phyloP scores from a whole-genome alignment of 345 rosid species.

The Mangifera indica region DNA sequence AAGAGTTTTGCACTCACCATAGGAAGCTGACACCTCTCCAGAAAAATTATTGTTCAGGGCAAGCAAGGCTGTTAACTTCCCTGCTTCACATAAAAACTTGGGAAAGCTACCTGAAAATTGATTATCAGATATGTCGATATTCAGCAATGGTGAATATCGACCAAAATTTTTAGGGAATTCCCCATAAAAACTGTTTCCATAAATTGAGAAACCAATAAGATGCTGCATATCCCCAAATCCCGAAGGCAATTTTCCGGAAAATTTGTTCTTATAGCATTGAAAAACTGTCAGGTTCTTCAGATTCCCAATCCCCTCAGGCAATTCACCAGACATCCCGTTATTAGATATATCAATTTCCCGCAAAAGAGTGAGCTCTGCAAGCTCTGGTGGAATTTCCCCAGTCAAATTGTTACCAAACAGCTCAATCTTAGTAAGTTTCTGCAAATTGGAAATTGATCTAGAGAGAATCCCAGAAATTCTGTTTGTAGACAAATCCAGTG shows the following conservation, averaged over 20 bases:
- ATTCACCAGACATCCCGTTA: conserved; percentile 47
- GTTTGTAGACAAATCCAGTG: conserved; percentile 61
- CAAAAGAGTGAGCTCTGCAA: conserved; percentile 49
- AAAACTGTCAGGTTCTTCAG: conserved; percentile 58
- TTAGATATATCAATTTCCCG: conserved; percentile 63
- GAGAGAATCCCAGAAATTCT: conserved; percentile 59
- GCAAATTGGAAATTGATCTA: conserved; percentile 47
- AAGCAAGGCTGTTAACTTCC: conserved; percentile 47
- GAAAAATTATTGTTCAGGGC: conserved; percentile 65
- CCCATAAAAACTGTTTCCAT: conserved; percentile 74
- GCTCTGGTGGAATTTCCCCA: conserved; percentile 62
- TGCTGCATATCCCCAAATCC: conserved; percentile 63
- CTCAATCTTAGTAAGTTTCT: conserved; percentile 64
- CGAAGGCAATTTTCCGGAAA: conserved; percentile 63
- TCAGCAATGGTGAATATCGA: conserved; percentile 50
- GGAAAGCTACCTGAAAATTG: conserved; percentile 74
- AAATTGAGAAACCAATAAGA: conserved; percentile 59
- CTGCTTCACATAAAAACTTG: conserved; percentile 53
- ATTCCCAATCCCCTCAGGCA: conserved; percentile 56
- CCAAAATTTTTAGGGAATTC: conserved; percentile 63
- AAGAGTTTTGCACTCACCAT: conserved; percentile 61
- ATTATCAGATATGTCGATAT: conserved; percentile 83
- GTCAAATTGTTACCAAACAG: conserved; percentile 49
- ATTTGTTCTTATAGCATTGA: conserved; percentile 49
- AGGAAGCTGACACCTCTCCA: conserved; percentile 63